Evolutionary conservation across 2,329 filamentous ascomycete species (phyloP).

Genomic region (Botrytis galanthina): DNA sequence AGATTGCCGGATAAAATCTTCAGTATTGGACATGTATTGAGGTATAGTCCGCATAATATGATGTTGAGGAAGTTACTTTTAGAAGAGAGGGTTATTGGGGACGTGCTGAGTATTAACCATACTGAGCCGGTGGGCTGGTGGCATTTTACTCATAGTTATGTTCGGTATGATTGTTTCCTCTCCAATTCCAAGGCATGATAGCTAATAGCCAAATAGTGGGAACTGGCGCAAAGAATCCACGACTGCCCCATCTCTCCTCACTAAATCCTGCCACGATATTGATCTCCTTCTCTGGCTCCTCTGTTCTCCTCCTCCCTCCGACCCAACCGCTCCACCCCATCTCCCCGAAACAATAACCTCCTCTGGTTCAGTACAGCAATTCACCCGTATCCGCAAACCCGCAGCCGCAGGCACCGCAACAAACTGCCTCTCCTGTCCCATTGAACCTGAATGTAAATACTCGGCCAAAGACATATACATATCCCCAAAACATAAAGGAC

Average conservation of each 20-base stretch:
- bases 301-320: constrained; percentile 54
- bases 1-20: constrained; percentile 57
- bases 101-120: constrained; percentile 82
- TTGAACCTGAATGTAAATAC: constrained; percentile 75
- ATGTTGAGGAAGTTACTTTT: constrained; percentile 75
- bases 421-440: constrained; percentile 80
- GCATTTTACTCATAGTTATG: constrained; percentile 91
- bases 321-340: constrained; percentile 28
- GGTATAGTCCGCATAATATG: constrained; percentile 92
- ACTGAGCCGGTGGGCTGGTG: constrained; percentile 95
- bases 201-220: constrained; percentile 51
- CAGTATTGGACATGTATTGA: constrained; percentile 88
- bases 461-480: constrained; percentile 73
- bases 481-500: constrained; percentile 48
- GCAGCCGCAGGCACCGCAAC: constrained; percentile 70
- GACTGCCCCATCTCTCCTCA: constrained; percentile 79
- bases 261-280: constrained; percentile 95
- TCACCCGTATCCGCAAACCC: constrained; percentile 74
- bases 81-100: constrained; percentile 73
- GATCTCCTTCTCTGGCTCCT: constrained; percentile 91
- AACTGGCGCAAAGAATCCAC: constrained; percentile 86
- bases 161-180: constrained; percentile 50
- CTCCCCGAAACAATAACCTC: constrained; percentile 67
- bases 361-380: constrained; percentile 73
- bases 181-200: neutral